A percentile compares a stretch with the other conserved stretches of the same genome.
Evolutionary conservation across 2,329 filamentous ascomycete species (phyloP).

Genomic region (Alternaria sp.): DNA sequence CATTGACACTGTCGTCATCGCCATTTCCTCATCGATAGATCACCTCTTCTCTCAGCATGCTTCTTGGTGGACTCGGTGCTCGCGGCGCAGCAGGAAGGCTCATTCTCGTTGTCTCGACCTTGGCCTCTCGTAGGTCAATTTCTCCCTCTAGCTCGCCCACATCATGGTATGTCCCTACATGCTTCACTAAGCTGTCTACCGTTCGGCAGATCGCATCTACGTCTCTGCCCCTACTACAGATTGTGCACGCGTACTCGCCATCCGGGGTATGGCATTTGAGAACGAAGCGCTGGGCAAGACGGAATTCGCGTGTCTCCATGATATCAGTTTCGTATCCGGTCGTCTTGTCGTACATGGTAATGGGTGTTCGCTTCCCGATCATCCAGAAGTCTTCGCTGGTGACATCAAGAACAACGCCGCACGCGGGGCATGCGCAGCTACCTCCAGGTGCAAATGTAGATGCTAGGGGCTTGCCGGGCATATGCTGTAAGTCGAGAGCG

Average conservation of each 20-base stretch:
- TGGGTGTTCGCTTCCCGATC: slow-evolving; percentile 46
- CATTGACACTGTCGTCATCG: too few relatives aligned
- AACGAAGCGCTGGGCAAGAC: slow-evolving; percentile 49
- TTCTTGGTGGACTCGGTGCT: slow-evolving; percentile 20
- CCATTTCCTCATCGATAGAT: slow-evolving; percentile 23
- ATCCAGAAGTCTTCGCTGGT: slow-evolving; percentile 50
- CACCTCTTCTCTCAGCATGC: slow-evolving; percentile 24
- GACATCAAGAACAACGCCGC: slow-evolving; percentile 37
- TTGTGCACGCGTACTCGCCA: slow-evolving; percentile 49
- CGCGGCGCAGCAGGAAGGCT: slow-evolving; percentile 33
- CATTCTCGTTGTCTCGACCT: slow-evolving; percentile 28
- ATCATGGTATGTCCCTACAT: slow-evolving; percentile 47
- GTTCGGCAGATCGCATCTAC: slow-evolving; percentile 48
- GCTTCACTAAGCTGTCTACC: slow-evolving; percentile 47
- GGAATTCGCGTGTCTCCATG: slow-evolving; percentile 47
- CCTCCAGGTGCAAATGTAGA: slow-evolving; percentile 45
- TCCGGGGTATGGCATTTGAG: slow-evolving; percentile 50
- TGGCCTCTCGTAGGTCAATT: slow-evolving; percentile 40
- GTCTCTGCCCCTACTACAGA: slow-evolving; percentile 45
- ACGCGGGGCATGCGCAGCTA: slow-evolving; percentile 41
- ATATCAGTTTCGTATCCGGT: slow-evolving; percentile 41
- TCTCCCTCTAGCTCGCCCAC: slow-evolving; percentile 44
- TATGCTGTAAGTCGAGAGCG: slow-evolving; percentile 45
- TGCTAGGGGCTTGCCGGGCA: slow-evolving; percentile 40
- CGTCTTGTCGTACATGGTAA: slow-evolving; percentile 31